Evolutionary conservation across 192 early-diverging fungal species (phyloP).

Genomic region (Coemansia sp.): DNA sequence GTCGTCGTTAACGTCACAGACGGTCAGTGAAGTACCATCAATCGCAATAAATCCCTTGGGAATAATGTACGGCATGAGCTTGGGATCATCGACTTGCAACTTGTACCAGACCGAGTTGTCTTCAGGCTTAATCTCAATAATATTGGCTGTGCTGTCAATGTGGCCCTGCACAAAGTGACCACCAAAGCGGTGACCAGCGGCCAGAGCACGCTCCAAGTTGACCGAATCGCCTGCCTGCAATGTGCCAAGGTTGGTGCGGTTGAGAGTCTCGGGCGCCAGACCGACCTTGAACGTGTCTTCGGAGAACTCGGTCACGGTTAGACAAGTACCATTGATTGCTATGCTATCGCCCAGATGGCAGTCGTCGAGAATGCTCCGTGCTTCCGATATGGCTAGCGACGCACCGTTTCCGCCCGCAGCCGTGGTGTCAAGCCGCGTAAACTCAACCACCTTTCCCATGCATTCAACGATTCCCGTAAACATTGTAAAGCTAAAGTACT

Average conservation of each 20-base stretch:
- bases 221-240: constrained; percentile 72
- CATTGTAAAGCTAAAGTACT: constrained; percentile 55
- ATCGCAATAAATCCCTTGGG: constrained; percentile 94
- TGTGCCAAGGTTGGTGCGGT: constrained; percentile 88
- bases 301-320: constrained; percentile 95
- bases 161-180: constrained; percentile 98
- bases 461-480: constrained; percentile 98
- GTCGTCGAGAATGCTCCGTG: constrained; percentile 71
- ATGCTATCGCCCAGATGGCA: constrained; percentile 94
- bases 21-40: constrained; percentile 94
- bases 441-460: constrained; percentile 73
- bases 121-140: constrained; percentile 77
- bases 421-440: constrained; percentile 69
- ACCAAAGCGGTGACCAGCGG: constrained; percentile 83
- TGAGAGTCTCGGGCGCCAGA: constrained; percentile 88
- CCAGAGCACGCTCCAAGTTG: constrained; percentile 95
- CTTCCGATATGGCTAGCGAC: constrained; percentile 76
- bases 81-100: constrained; percentile 59
- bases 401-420: constrained; percentile 84
- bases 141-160: constrained; percentile 81
- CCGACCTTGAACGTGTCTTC: constrained; percentile 84
- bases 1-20: constrained; percentile 80
- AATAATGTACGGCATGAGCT: constrained; percentile 78
- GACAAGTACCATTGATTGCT: constrained; percentile 88
- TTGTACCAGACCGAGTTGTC: constrained; percentile 81